These are phyloP conservation scores for Coccomyxa sp. DNA, from an alignment of 139 green algal genomes.

Conservation along the genomic window DNA sequence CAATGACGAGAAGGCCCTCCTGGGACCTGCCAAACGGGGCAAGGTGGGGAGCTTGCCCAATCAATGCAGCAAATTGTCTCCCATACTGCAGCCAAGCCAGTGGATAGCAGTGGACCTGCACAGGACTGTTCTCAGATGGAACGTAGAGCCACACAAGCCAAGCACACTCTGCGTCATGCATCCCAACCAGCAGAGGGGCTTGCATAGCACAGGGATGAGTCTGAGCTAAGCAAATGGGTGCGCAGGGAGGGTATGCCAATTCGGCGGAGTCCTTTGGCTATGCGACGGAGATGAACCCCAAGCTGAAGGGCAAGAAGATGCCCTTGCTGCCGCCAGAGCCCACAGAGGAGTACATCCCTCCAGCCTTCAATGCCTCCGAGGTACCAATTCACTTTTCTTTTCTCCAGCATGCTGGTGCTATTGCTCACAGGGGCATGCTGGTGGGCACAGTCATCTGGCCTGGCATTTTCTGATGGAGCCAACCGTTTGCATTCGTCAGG, in stretches of 20 bases:
- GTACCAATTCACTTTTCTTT: too few species aligned
- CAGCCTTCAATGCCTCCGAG: constrained; percentile 15
- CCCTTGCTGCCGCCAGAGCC: constrained; percentile 1
- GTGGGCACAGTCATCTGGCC: too few species aligned
- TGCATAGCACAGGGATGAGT: too few species aligned
- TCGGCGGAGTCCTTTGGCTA: background rate
- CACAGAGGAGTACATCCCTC: constrained; percentile 9
- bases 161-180: too few species aligned
- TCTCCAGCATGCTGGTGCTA: too few species aligned
- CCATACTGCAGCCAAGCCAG: background rate
- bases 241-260: background rate
- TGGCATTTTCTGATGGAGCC: too few species aligned
- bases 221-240: too few species aligned
- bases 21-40: background rate
- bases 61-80: background rate
- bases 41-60: background rate
- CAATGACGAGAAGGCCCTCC: background rate
- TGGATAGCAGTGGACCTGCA: background rate
- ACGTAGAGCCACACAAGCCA: too few species aligned
- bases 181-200: too few species aligned
- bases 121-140: too few species aligned
- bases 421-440: too few species aligned
- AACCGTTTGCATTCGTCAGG: too few species aligned
- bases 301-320: constrained; percentile 12
- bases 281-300: constrained; percentile 13